Conservation (phyloP, 2,329 filamentous ascomycete genomes). For the Fusarium brachygibbosum region DNA sequence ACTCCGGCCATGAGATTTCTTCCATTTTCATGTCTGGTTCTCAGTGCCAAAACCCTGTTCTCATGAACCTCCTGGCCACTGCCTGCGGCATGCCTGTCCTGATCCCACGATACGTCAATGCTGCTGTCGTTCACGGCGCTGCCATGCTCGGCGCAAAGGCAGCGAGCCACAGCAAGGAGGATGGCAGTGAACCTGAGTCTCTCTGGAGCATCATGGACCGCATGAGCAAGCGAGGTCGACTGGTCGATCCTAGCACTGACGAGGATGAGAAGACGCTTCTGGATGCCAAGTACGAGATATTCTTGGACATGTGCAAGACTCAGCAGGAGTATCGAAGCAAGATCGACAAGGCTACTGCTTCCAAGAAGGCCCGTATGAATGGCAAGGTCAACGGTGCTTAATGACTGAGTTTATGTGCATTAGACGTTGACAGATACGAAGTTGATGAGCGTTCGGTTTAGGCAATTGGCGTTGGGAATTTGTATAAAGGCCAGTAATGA, state of each 20-base stretch:
- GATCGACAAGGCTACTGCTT: conserved; percentile 74
- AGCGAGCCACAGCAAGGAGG: conserved; percentile 80
- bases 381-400: conserved; percentile 52
- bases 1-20: conserved; percentile 84
- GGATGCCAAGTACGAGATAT: conserved; percentile 93
- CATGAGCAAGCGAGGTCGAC: conserved; percentile 92
- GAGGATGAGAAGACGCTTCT: conserved; percentile 82
- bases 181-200: conserved; percentile 79
- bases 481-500: conserved; percentile 31
- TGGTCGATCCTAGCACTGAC: conserved; percentile 81
- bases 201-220: conserved; percentile 98
- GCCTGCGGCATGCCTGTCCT: conserved; percentile 93
- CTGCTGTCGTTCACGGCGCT: conserved; percentile 96
- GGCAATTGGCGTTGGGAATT: conserved; percentile 28
- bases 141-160: conserved; percentile 98
- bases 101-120: conserved; percentile 93
- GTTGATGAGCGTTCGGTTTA: conserved; percentile 24
- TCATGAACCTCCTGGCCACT: conserved; percentile 92
- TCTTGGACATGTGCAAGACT: conserved; percentile 89
- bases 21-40: conserved; percentile 99
- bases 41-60: conserved; percentile 93
- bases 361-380: conserved; percentile 54
- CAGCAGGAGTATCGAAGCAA: conserved; percentile 86
- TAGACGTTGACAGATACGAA: conserved; percentile 7
- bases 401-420: conserved; percentile 2